Conservation (phyloP, 192 early-diverging fungal genomes). For the Coemansia guatemalensis region DNA sequence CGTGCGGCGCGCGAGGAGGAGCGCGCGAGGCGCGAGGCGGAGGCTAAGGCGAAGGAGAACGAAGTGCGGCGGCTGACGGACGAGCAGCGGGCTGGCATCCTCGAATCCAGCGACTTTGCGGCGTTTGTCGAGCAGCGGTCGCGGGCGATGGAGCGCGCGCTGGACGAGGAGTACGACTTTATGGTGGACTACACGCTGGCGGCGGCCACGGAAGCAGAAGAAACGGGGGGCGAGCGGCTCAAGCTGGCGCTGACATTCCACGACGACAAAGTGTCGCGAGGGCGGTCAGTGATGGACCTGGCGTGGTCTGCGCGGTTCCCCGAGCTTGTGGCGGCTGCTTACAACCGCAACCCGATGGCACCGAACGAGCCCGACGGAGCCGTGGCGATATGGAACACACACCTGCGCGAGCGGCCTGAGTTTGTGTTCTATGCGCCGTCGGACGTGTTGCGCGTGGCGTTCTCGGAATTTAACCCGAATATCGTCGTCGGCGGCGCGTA, state of each 20-base stretch:
- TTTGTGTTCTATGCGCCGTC: slow-evolving; percentile 94
- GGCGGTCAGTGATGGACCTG: slow-evolving; percentile 89
- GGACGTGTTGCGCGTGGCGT: slow-evolving; percentile 82
- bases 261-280: slow-evolving; percentile 82
- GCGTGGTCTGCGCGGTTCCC: slow-evolving; percentile 90
- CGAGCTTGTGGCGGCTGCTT: slow-evolving; percentile 85
- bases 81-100: slow-evolving; percentile 76
- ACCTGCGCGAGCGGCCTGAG: slow-evolving; percentile 86
- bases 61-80: slow-evolving; percentile 73
- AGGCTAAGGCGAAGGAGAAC: slow-evolving; percentile 60
- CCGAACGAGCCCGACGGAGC: slow-evolving; percentile 92
- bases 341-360: slow-evolving; percentile 86
- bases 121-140: slow-evolving; percentile 87
- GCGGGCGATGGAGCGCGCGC: slow-evolving; percentile 85
- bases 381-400: slow-evolving; percentile 93
- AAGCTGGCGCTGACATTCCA: slow-evolving; percentile 71
- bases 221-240: slow-evolving; percentile 64
- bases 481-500: slow-evolving; percentile 94
- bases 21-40: slow-evolving; percentile 61
- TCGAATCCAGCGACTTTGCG: slow-evolving; percentile 72
- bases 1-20: slow-evolving; percentile 37
- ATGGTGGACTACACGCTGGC: slow-evolving; percentile 91
- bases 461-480: slow-evolving; percentile 92
- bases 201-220: slow-evolving; percentile 50
- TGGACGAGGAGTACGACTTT: slow-evolving; percentile 87